Conservation (phyloP, 73 alveolate genomes). For the Paramecium bursaria region DNA sequence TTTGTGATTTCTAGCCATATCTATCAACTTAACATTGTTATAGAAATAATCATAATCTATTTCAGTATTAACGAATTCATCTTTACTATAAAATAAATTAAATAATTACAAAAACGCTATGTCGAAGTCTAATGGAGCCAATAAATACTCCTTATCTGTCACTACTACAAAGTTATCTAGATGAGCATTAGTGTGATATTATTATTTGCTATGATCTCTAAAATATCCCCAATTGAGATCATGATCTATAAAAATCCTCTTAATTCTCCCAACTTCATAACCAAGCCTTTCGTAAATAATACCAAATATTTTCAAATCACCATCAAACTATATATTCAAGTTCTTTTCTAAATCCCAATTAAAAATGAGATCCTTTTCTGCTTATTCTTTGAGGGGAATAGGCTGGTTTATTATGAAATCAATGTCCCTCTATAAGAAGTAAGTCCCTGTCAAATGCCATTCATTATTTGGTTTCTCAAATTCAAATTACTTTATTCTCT, state of each 20-base stretch:
- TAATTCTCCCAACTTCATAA: constrained; percentile 75
- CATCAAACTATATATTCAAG: not conserved
- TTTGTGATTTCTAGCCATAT: not conserved
- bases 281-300: constrained; percentile 72
- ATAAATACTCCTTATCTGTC: constrained; percentile 11
- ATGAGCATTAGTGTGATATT: constrained; percentile 84
- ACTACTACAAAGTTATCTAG: constrained; percentile 77
- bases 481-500: no score
- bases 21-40: not conserved
- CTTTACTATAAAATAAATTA: not conserved
- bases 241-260: constrained; percentile 76
- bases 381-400: no score
- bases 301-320: constrained; percentile 13
- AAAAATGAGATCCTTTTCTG: not conserved
- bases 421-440: no score
- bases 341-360: constrained; percentile 24
- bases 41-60: not conserved
- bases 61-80: constrained; percentile 18
- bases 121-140: constrained; percentile 85
- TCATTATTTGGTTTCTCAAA: no score
- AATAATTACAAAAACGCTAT: constrained; percentile 67
- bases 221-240: constrained; percentile 82
- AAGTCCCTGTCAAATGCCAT: no score
- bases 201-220: constrained; percentile 79
- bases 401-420: no score